Base-by-base conservation (phyloP, 768 basidiomycete genomes). In the Punctularia strigosozonata region DNA sequence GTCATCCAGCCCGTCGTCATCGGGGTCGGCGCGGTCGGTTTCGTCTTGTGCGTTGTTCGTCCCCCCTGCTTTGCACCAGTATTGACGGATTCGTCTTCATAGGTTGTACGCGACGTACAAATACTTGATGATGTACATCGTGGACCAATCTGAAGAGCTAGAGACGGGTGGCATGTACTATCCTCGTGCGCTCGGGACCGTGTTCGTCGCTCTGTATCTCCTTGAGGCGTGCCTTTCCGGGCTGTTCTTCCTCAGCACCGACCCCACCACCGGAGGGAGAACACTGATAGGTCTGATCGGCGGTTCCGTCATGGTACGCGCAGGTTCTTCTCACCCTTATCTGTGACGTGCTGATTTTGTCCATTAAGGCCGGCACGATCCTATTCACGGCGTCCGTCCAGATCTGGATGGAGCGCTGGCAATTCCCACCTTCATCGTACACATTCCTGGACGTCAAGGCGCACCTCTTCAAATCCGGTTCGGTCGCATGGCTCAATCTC, bases 101-200 rank as follows among this genome's bases (percentile, higher is more conserved):
- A n/a, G n/a, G n/a, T 85, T 89, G 60, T 92, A 83, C 58, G 62
- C 76, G 43, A 59, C 88, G 25, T 89, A 85, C 71, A 88, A 86
- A 46, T 61, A 60, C 42, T 47, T 53, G 23, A 59, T 60, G 47
- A 43, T 54, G 10, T 61, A 57, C 57, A 77, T 74, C 43, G 74
- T 76, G 49, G 78, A 86, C 40, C 81, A 89, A 54, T 73, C 79
- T 4, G 54, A 69, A 0, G 59, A 69, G 4, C 63, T 63, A 36
- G 91, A 95, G 40, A 94, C 90, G 0, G 94, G 94, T 25, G 95
- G 95, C 0, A 54, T 87, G 36, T 98, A 95, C 68, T 98, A 90
- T 70, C 92, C 92, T 17, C 86, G 80, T 58, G 94, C 95, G 4
- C 75, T 98, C 20, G 77, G 85, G 36, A 94, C 98, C 52, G 53